These are phyloP conservation scores for Chaetoceros tenuissimus DNA, from an alignment of 108 stramenopile species.

Conservation along the genomic window DNA sequence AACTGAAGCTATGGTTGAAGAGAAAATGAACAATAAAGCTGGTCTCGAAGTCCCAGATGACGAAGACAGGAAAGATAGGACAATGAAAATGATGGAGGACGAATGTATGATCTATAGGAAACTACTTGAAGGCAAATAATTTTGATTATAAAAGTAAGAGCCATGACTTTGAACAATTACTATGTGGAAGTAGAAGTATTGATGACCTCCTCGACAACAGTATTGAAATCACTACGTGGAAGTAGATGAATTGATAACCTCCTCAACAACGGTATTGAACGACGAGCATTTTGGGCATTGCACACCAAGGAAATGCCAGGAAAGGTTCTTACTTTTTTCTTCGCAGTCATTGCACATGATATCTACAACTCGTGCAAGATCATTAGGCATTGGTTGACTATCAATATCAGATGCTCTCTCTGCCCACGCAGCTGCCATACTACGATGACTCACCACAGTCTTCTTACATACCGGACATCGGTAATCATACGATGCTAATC, in stretches of 20 bases:
- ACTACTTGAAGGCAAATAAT: conserved; percentile 6
- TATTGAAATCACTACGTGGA: no score
- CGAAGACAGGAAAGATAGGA: conserved; percentile 64
- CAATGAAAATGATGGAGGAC: conserved; percentile 61
- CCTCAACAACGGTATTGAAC: conserved; percentile 80
- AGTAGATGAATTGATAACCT: conserved; percentile 47
- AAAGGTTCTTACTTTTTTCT: conserved; percentile 38
- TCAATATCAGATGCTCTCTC: conserved; percentile 77
- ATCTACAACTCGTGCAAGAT: conserved; percentile 63
- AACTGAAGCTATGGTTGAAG: conserved; percentile 22
- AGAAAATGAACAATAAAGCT: conserved; percentile 7
- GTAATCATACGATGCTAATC: conserved; percentile 77
- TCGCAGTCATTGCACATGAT: conserved; percentile 87
- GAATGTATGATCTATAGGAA: conserved; percentile 58
- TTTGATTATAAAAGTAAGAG: no score
- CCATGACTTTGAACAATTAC: no score
- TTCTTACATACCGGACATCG: conserved; percentile 87
- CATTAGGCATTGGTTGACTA: conserved; percentile 81
- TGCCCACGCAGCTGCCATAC: conserved; percentile 76
- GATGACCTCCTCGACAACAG: no score
- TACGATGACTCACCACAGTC: conserved; percentile 61
- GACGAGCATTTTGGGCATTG: conserved; percentile 67
- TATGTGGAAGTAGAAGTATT: no score
- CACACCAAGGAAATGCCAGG: conserved; percentile 82
- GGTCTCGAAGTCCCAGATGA: conserved; percentile 65